Percentiles rank a stretch among this genome's conserved stretches.
Evolutionary conservation across 106 monocot genomes (phyloP).

Genomic region (Dioscorea zingiberensis): DNA sequence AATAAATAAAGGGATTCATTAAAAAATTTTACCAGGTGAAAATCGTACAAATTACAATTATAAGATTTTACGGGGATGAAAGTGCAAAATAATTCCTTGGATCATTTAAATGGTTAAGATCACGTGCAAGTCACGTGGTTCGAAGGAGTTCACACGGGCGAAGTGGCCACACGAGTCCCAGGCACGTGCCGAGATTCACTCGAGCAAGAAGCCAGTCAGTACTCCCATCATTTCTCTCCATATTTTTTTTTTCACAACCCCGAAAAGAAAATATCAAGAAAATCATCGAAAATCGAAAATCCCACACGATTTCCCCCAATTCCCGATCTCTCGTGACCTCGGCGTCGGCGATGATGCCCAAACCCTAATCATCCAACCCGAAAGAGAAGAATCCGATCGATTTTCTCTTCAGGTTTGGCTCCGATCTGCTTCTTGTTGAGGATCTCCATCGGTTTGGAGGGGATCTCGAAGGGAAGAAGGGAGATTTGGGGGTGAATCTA

Average conservation of each 20-base stretch:
- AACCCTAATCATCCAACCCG: background rate
- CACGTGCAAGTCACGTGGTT: too few relatives aligned
- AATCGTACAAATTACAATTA: too few relatives aligned
- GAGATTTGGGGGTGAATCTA: background rate
- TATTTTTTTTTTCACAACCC: too few relatives aligned
- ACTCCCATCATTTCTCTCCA: too few relatives aligned
- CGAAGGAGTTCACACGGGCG: background rate
- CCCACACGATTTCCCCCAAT: constrained; percentile 1
- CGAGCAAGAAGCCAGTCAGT: background rate
- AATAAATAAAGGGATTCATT: too few relatives aligned
- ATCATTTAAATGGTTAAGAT: too few relatives aligned
- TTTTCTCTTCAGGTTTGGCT: too few relatives aligned
- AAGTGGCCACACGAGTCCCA: background rate
- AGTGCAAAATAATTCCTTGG: too few relatives aligned
- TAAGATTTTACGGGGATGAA: too few relatives aligned
- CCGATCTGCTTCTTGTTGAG: too few relatives aligned
- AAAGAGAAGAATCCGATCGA: background rate
- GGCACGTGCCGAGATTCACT: background rate
- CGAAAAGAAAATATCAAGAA: too few relatives aligned
- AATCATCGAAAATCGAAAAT: background rate
- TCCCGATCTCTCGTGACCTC: background rate
- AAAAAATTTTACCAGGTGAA: too few relatives aligned
- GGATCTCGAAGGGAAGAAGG: background rate
- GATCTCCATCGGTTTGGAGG: background rate
- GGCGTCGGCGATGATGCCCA: background rate